Conservation (phyloP, 192 early-diverging fungal species). For the Chytriomyces hyalinus region DNA sequence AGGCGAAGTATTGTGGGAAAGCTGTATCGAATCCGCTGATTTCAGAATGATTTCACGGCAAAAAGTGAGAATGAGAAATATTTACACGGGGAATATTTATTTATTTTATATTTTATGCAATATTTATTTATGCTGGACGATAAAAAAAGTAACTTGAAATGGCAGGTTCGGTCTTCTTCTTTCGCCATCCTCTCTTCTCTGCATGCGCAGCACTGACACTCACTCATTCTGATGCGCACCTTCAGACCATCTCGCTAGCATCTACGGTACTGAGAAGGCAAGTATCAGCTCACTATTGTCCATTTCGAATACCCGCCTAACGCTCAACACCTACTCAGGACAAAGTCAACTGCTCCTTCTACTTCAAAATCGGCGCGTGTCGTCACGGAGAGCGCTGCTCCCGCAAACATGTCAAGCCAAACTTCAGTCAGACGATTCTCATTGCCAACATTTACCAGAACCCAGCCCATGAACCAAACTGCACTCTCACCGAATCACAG, state of each 20-base stretch:
- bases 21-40: no score
- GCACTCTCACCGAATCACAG: constrained; percentile 67
- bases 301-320: no score
- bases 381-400: constrained; percentile 96
- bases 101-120: no score
- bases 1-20: no score
- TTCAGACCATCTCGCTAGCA: constrained; percentile 62
- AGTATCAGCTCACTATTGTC: constrained; percentile 50
- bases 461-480: constrained; percentile 69
- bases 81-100: no score
- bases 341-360: constrained; percentile 96
- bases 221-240: neutral
- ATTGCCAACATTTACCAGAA: constrained; percentile 95
- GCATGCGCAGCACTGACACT: no score
- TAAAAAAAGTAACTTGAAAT: no score
- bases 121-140: no score
- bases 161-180: no score
- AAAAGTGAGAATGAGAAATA: no score
- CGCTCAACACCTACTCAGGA: constrained; percentile 5
- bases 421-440: constrained; percentile 92
- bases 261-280: constrained; percentile 98
- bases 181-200: no score
- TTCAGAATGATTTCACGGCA: no score
- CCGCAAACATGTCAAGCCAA: constrained; percentile 97
- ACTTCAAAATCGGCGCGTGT: constrained; percentile 99